A percentile compares a stretch with the other conserved stretches of the same genome.
phyloP scores from a whole-genome alignment of 495 filamentous ascomycete genomes.

The Hyphodiscus hymeniophilus region DNA sequence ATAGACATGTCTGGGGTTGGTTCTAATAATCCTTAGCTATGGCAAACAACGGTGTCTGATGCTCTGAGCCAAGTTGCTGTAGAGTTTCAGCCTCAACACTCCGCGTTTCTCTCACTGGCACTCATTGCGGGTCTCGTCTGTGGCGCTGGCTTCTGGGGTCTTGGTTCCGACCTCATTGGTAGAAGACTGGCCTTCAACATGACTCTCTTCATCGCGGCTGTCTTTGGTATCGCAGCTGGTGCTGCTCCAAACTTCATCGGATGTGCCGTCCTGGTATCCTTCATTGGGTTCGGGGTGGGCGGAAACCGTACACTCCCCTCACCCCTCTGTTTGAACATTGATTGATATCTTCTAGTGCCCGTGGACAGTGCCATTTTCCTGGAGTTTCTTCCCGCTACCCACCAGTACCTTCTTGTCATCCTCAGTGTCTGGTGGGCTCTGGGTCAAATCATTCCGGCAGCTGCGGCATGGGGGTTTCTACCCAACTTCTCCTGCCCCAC shows the following conservation, averaged over 20 bases:
- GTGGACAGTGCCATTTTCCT: constrained; percentile 74
- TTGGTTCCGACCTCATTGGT: constrained; percentile 65
- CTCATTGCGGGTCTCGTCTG: constrained; percentile 53
- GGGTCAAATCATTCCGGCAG: constrained; percentile 59
- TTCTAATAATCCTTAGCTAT: constrained; percentile 27
- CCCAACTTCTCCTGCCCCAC: neutral
- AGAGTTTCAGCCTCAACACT: constrained; percentile 38
- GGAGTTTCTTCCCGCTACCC: constrained; percentile 70
- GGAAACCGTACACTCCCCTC: constrained; percentile 43
- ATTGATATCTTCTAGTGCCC: constrained; percentile 34
- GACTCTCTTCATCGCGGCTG: constrained; percentile 59
- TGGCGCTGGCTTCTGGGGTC: constrained; percentile 75
- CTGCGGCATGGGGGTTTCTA: neutral
- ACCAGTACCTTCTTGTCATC: constrained; percentile 67
- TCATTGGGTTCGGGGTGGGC: constrained; percentile 43
- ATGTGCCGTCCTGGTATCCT: constrained; percentile 50
- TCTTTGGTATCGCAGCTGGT: constrained; percentile 65
- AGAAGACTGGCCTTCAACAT: constrained; percentile 73
- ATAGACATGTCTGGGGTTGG: constrained; percentile 5
- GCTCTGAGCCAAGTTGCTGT: constrained; percentile 67
- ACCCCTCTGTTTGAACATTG: no score
- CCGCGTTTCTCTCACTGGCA: constrained; percentile 42
- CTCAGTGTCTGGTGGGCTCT: constrained; percentile 77
- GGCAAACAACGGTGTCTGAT: constrained; percentile 60
- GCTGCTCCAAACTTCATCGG: constrained; percentile 51